phyloP scores from a whole-genome alignment of 1,284 basidiomycete genomes.

The Hymenochaete sp. region DNA sequence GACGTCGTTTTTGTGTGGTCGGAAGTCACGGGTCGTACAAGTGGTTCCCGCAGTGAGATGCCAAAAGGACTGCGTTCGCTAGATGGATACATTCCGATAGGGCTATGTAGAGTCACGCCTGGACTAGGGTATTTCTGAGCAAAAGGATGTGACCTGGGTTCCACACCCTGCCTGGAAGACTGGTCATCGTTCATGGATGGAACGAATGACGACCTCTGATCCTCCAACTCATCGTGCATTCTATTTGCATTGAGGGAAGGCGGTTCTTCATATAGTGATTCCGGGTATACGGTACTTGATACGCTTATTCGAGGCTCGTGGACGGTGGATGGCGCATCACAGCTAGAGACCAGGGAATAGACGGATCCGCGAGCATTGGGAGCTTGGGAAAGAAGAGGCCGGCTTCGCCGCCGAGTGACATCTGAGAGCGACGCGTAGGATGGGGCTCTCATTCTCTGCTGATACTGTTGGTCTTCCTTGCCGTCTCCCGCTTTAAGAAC shows the following conservation, averaged over 20 bases:
- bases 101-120: slow-evolving; percentile 2
- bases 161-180: too few relatives aligned
- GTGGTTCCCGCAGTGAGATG: too few relatives aligned
- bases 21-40: too few relatives aligned
- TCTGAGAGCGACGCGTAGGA: not conserved
- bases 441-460: too few relatives aligned
- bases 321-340: slow-evolving; percentile 30
- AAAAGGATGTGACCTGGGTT: too few relatives aligned
- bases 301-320: slow-evolving; percentile 36
- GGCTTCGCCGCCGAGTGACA: too few relatives aligned
- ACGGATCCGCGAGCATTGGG: slow-evolving; percentile 21
- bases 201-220: too few relatives aligned
- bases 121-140: slow-evolving; percentile 3
- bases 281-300: slow-evolving; percentile 37
- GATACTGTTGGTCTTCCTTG: too few relatives aligned
- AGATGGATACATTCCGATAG: slow-evolving; percentile 7
- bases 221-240: too few relatives aligned
- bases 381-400: slow-evolving; percentile 24
- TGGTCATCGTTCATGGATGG: not conserved
- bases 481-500: too few relatives aligned
- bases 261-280: slow-evolving; percentile 22
- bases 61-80: too few relatives aligned
- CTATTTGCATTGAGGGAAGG: slow-evolving; percentile 12
- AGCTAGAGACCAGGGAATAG: slow-evolving; percentile 25
- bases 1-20: slow-evolving; percentile 4